Evolutionary conservation across 306 rosid species (phyloP).

Genomic region (Ziziphus jujuba): DNA sequence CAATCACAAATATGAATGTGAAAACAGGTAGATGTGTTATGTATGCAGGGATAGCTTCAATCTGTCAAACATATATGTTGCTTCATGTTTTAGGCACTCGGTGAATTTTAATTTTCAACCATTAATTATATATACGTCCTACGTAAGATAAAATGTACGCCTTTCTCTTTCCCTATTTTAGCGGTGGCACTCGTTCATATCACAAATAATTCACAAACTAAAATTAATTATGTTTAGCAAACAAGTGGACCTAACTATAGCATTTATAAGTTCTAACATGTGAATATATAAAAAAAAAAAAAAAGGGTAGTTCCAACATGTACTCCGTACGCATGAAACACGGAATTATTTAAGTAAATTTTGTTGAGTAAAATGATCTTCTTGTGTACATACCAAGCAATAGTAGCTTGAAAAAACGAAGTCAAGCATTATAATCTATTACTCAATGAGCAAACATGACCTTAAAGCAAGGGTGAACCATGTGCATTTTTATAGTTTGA

Average conservation of each 20-base stretch:
- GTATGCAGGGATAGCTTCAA: conserved; percentile 4
- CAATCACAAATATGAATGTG: conserved; percentile 3
- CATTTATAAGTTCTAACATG: no score
- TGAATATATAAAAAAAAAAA: no score
- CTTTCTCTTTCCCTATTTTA: no score
- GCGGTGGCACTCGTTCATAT: no score
- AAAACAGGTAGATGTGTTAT: background rate
- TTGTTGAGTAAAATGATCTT: conserved; percentile 29
- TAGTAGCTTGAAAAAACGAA: conserved; percentile 37
- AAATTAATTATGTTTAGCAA: no score
- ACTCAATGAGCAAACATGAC: conserved; percentile 36
- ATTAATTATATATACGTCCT: no score
- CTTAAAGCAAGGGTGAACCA: conserved; percentile 35
- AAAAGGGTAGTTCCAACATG: background rate
- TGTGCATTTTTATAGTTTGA: conserved; percentile 43
- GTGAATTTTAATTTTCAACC: background rate
- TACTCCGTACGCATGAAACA: conserved; percentile 39
- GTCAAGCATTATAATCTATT: conserved; percentile 27
- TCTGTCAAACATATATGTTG: conserved; percentile 5
- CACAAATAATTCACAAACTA: no score
- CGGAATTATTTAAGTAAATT: conserved; percentile 13
- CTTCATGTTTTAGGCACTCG: background rate
- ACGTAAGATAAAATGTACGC: no score
- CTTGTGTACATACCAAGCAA: conserved; percentile 34
- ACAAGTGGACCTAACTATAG: no score